Percentiles rank a stretch among this genome's conserved stretches.
phyloP scores from a whole-genome alignment of 768 basidiomycete species.

The Termitomyces sp. region DNA sequence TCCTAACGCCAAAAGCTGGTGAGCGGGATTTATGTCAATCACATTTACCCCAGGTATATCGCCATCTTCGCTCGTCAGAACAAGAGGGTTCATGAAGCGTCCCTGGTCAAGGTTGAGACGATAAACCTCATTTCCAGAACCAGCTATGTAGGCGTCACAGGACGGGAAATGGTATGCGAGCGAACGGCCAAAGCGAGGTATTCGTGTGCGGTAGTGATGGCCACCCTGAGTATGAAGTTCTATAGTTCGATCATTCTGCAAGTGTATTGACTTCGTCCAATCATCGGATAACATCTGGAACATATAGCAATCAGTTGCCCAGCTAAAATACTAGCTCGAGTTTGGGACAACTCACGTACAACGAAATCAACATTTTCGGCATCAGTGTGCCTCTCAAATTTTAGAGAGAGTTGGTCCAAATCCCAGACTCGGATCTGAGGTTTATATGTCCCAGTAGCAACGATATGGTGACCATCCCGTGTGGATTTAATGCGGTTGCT shows the following conservation, averaged over 20 bases:
- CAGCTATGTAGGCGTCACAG: conserved; percentile 85
- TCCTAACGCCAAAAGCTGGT: conserved; percentile 88
- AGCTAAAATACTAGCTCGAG: conserved; percentile 8
- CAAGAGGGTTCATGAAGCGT: conserved; percentile 81
- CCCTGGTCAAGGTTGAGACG: conserved; percentile 96
- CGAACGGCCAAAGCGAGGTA: conserved; percentile 91
- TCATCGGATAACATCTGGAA: conserved; percentile 89
- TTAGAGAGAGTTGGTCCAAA: conserved; percentile 84
- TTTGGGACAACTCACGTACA: conserved; percentile 62
- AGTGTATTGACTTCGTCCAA: conserved; percentile 97
- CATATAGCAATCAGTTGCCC: background rate
- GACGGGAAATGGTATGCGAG: conserved; percentile 93
- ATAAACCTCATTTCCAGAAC: conserved; percentile 84
- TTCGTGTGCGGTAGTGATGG: conserved; percentile 87
- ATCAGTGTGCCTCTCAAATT: conserved; percentile 95
- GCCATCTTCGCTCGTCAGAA: conserved; percentile 45
- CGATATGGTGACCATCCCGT: conserved; percentile 85
- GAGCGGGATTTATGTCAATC: conserved; percentile 90
- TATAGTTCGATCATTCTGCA: conserved; percentile 93
- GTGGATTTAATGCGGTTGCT: conserved; percentile 90
- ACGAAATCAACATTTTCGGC: conserved; percentile 97
- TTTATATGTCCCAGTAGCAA: conserved; percentile 97
- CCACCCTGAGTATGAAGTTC: conserved; percentile 94
- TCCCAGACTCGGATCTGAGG: conserved; percentile 97
- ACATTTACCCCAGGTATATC: conserved; percentile 83